Evolutionary conservation across 768 basidiomycete species (phyloP), one percentile per base, ranked within the genome.

Genomic region (Suillus ampliporus): DNA sequence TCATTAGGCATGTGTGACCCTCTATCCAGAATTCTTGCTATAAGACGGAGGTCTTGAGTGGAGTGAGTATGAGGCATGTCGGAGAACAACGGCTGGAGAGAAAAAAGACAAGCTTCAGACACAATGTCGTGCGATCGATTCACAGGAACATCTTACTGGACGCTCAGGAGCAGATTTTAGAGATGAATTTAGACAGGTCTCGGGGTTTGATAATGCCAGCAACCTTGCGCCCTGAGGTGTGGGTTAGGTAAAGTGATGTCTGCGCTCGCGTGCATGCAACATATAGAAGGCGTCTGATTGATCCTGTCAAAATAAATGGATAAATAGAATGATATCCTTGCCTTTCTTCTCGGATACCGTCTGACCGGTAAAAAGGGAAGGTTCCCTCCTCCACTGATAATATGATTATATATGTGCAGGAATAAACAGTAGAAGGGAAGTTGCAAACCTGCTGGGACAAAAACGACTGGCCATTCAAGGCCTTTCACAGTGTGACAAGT

Each of bases 401-500:
- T 14, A 57, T 26, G 43, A 1, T 54, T 23, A 48, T 38, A n/a
- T 26, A 26, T 26, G 5, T 28, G 10, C 15, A n/a, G 3, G 23
- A 31, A 17, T 4, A 61, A 23, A 56, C 17, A 60, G 46, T 15
- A 60, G 57, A 19, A 51, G 28, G 47, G 40, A 67, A 17, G 41
- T 9, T 19, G 58, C 72, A 64, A 69, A 89, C 89, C 87, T 15
- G 89, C 85, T 26, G 90, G 90, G 21, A 92, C 79, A 64, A 95
- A 88, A 0, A 95, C 92, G 2, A 95, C 90, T 1, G 94, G 93
- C 93, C 94, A 97, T 74, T 97, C 94, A 9, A 95, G 78, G 0
- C 94, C 94, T 73, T 97, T 97, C 0, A 94, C 93, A 38, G 92
- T 86, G 77, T 97, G 94, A 60, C 94, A 93, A 0, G 94, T 96